Evolutionary conservation across 2,329 filamentous ascomycete species (phyloP).

Genomic region (Alternaria conjuncta): DNA sequence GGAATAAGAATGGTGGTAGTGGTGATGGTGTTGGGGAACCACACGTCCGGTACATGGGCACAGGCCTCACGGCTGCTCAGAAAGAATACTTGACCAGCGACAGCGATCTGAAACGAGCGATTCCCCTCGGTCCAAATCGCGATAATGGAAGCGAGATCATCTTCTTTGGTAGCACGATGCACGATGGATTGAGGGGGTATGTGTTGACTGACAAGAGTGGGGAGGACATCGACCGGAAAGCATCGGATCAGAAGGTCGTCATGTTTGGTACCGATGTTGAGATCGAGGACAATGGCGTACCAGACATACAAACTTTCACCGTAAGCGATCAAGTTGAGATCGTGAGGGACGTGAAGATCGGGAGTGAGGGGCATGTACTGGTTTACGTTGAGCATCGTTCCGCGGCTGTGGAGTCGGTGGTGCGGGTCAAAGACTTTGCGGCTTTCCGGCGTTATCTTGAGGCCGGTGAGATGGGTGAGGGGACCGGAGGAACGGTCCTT

Average conservation of each 20-base stretch:
- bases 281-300: background rate
- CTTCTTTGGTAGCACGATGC: constrained; percentile 32
- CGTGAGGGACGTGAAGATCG: constrained; percentile 16
- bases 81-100: background rate
- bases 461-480: background rate
- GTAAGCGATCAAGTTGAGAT: background rate
- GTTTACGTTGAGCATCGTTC: background rate
- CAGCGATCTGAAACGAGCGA: background rate
- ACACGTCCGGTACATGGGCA: constrained; percentile 24
- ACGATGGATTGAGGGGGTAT: constrained; percentile 29
- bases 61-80: constrained; percentile 21
- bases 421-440: constrained; percentile 3
- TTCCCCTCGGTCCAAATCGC: background rate
- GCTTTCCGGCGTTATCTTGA: background rate
- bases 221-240: background rate
- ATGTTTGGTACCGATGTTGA: constrained; percentile 20
- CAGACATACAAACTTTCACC: background rate
- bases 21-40: background rate
- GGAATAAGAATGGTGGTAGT: background rate
- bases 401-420: background rate
- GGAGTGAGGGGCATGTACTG: constrained; percentile 5
- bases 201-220: background rate
- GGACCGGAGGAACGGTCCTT: background rate
- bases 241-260: constrained; percentile 2
- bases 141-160: background rate